Percentiles rank a stretch among this genome's conserved stretches.
phyloP scores from a whole-genome alignment of 1,139 yeast genomes.

The Magnusiomyces suaveolens region DNA sequence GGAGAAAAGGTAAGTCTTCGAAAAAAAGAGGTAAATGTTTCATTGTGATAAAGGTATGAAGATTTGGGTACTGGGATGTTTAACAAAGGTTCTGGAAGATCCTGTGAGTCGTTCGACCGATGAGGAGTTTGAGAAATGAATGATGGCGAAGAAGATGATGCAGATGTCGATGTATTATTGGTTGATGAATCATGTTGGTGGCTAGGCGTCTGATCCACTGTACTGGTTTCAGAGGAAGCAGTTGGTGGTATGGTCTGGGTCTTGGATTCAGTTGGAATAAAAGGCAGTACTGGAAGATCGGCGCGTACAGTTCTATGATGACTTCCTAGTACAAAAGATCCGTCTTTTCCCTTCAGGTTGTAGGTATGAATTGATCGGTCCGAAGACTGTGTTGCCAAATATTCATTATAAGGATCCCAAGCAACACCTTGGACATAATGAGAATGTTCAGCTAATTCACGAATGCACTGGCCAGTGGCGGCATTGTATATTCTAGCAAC shows the following conservation, averaged over 20 bases:
- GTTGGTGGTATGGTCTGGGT: too few species aligned
- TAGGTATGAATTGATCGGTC: constrained; percentile 74
- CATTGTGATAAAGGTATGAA: constrained; percentile 58
- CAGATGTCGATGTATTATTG: background rate
- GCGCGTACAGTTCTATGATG: constrained; percentile 14
- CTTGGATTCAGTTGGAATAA: background rate
- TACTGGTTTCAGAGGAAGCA: too few species aligned
- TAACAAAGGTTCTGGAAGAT: constrained; percentile 6
- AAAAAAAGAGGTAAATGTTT: constrained; percentile 81
- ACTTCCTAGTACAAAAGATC: constrained; percentile 35
- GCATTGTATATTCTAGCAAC: constrained; percentile 59
- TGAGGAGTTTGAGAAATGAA: constrained; percentile 8
- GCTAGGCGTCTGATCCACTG: too few species aligned
- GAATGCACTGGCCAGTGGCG: constrained; percentile 48
- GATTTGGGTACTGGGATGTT: constrained; percentile 8
- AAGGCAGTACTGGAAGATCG: constrained; percentile 8
- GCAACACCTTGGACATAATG: constrained; percentile 93
- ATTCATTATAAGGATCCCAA: constrained; percentile 84
- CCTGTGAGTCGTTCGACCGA: constrained; percentile 1
- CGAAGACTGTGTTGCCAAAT: constrained; percentile 77
- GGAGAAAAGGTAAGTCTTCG: constrained; percentile 79
- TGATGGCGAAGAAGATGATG: constrained; percentile 1
- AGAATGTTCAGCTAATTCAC: constrained; percentile 59
- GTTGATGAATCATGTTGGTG: too few species aligned
- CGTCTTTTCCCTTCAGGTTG: constrained; percentile 32